A percentile compares a stretch with the other conserved stretches of the same genome.
phyloP scores from a whole-genome alignment of 2,329 filamentous ascomycete genomes.

The Lasiodiplodia sp. region DNA sequence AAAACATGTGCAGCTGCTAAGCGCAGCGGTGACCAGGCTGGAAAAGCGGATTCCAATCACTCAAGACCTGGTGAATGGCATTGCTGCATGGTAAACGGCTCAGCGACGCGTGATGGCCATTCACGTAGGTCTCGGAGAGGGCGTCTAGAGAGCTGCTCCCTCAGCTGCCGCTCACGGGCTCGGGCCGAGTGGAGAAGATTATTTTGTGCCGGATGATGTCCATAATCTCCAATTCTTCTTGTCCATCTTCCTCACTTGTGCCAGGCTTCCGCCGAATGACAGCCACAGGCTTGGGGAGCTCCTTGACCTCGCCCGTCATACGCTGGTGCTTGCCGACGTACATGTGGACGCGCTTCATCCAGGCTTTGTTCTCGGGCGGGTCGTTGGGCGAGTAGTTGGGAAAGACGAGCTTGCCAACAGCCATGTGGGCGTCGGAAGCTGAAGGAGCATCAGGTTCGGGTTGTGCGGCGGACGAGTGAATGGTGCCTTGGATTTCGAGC shows the following conservation, averaged over 20 bases:
- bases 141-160: not conserved
- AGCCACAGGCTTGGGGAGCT: constrained; percentile 78
- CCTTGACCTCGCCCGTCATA: constrained; percentile 89
- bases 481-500: constrained; percentile 88
- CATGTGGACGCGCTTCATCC: constrained; percentile 91
- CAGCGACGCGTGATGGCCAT: not conserved
- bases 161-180: constrained; percentile 67
- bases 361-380: constrained; percentile 64
- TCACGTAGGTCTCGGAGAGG: not conserved
- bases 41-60: not conserved
- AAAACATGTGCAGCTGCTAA: not conserved
- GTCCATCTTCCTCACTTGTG: constrained; percentile 35
- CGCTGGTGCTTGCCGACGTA: constrained; percentile 90
- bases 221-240: constrained; percentile 76
- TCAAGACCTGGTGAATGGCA: not conserved
- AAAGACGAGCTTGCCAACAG: constrained; percentile 78
- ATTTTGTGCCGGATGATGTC: constrained; percentile 90
- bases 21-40: not conserved
- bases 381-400: constrained; percentile 70
- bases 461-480: constrained; percentile 63
- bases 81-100: not conserved
- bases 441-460: constrained; percentile 29
- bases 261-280: constrained; percentile 67
- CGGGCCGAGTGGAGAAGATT: constrained; percentile 82
- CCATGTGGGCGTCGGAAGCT: constrained; percentile 44